A percentile compares a stretch with the other conserved stretches of the same genome.
These are phyloP conservation scores for Artemisia tridentata DNA, from an alignment of 129 eudicot species.

Conservation along the genomic window DNA sequence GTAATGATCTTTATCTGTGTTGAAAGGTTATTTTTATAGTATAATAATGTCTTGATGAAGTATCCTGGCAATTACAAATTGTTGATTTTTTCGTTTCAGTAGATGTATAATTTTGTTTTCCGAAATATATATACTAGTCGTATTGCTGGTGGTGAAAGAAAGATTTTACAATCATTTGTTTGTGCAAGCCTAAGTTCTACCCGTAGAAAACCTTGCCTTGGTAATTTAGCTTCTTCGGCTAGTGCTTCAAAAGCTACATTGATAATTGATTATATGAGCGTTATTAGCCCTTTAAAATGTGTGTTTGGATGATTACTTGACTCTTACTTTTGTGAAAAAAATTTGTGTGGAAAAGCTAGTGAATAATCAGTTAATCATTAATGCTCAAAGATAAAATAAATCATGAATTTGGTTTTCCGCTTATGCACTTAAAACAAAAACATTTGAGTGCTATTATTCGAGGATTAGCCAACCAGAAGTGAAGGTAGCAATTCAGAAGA, in stretches of 20 bases:
- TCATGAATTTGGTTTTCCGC: background rate
- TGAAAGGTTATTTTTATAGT: background rate
- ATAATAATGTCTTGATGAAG: background rate
- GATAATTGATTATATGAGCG: too few relatives aligned
- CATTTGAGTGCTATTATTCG: too few relatives aligned
- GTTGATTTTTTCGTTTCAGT: background rate
- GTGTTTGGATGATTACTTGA: too few relatives aligned
- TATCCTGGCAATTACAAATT: background rate
- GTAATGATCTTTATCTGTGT: background rate
- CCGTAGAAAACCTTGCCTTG: background rate
- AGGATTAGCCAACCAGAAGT: too few relatives aligned
- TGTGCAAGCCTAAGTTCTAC: background rate
- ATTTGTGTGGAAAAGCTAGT: background rate
- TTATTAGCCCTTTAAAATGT: too few relatives aligned
- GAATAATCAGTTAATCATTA: background rate
- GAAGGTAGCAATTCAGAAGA: too few relatives aligned
- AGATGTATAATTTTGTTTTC: constrained; percentile 9
- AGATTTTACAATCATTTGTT: constrained; percentile 8
- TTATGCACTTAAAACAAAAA: too few relatives aligned
- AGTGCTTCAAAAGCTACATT: constrained; percentile 18
- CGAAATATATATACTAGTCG: background rate
- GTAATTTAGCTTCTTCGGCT: background rate
- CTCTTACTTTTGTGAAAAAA: too few relatives aligned
- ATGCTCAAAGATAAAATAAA: background rate
- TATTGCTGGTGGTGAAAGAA: background rate